These are phyloP conservation scores for Thelephora terrestris DNA, from an alignment of 1,284 basidiomycete species.

Conservation along the genomic window DNA sequence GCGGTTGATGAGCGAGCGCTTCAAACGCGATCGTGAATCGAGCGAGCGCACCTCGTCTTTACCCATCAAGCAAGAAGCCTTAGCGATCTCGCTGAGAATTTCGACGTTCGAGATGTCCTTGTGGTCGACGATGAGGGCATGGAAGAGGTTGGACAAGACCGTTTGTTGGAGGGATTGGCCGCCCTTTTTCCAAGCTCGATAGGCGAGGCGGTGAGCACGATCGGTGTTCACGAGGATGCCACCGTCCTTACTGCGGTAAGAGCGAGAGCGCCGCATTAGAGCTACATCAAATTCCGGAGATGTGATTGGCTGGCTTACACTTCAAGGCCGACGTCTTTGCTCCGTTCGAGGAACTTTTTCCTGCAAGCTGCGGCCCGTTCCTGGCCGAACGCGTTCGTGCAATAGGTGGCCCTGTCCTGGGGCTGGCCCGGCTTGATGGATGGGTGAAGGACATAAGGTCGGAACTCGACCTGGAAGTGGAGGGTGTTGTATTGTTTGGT, in stretches of 20 bases:
- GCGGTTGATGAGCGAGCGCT: constrained; percentile 1
- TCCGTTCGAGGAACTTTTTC: constrained; percentile 38
- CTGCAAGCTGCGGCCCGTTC: constrained; percentile 42
- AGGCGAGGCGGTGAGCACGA: constrained; percentile 61
- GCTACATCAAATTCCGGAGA: neutral
- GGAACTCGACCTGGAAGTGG: constrained; percentile 62
- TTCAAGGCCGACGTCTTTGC: constrained; percentile 49
- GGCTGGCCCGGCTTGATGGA: constrained; percentile 34
- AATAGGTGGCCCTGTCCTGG: constrained; percentile 39
- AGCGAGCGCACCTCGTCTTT: constrained; percentile 40
- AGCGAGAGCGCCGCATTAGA: constrained; percentile 1
- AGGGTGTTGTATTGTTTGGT: constrained; percentile 41
- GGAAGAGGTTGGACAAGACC: constrained; percentile 50
- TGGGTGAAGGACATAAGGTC: constrained; percentile 60
- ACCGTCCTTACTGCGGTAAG: constrained; percentile 30
- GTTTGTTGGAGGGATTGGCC: constrained; percentile 55
- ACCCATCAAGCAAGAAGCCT: constrained; percentile 47
- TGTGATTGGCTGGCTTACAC: constrained; percentile 37
- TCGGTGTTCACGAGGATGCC: constrained; percentile 59
- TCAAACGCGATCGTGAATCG: neutral
- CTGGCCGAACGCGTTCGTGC: constrained; percentile 45
- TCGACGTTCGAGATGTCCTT: constrained; percentile 53
- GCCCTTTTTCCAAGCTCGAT: constrained; percentile 59
- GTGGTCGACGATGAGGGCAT: constrained; percentile 53
- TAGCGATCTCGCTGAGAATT: constrained; percentile 54